Percentiles rank a stretch among this genome's conserved stretches.
These are phyloP conservation scores for Neonectria magnoliae DNA, from an alignment of 2,329 filamentous ascomycete genomes.

Conservation along the genomic window DNA sequence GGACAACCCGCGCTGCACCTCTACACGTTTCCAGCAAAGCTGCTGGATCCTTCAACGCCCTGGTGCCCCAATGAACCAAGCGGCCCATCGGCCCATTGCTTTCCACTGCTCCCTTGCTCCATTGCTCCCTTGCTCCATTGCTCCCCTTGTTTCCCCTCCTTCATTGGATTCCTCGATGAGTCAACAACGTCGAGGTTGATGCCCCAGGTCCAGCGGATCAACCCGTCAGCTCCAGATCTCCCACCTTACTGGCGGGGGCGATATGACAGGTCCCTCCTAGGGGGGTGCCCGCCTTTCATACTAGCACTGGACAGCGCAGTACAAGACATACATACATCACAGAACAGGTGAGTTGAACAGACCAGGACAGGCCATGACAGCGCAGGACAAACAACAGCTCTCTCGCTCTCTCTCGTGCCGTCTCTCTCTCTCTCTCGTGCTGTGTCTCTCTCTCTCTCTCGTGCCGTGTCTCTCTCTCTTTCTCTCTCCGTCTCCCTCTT, in stretches of 20 bases:
- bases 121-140: neutral
- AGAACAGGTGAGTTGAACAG: neutral
- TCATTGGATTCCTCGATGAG: neutral
- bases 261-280: conserved; percentile 2
- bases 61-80: conserved; percentile 21
- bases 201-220: conserved; percentile 16
- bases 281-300: neutral
- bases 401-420: conserved; percentile 18
- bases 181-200: conserved; percentile 11
- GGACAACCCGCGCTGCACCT: conserved; percentile 38
- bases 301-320: conserved; percentile 1
- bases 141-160: conserved; percentile 1
- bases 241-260: neutral
- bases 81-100: conserved; percentile 3
- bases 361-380: neutral
- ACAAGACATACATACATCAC: neutral
- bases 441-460: too few relatives aligned
- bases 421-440: too few relatives aligned
- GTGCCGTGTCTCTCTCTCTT: too few relatives aligned
- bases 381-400: neutral
- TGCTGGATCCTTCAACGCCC: conserved; percentile 28
- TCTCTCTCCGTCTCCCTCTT: too few relatives aligned
- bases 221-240: conserved; percentile 17
- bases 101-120: neutral
- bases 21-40: conserved; percentile 39